Percentiles rank a stretch among this genome's conserved stretches.
Conservation (phyloP, 495 filamentous ascomycete genomes). For the Hypomontagnella monticulosa region DNA sequence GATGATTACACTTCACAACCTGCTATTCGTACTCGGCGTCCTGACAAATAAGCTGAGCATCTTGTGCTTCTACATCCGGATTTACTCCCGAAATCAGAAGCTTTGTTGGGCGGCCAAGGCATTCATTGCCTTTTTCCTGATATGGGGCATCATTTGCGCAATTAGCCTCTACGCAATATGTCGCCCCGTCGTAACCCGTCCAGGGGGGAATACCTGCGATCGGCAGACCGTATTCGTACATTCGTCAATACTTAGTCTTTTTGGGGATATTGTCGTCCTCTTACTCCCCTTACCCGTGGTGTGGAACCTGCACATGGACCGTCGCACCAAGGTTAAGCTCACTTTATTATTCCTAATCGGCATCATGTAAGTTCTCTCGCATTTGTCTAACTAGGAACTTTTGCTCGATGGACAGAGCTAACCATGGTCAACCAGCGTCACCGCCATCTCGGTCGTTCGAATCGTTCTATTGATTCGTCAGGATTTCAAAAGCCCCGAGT, state of each 20-base stretch:
- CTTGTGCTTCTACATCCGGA: constrained; percentile 14
- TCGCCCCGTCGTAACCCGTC: not conserved
- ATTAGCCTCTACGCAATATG: constrained; percentile 6
- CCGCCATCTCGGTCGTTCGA: constrained; percentile 22
- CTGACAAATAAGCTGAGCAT: constrained; percentile 11
- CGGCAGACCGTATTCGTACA: not conserved
- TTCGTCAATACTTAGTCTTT: constrained; percentile 15
- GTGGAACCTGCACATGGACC: constrained; percentile 46
- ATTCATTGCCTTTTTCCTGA: not conserved
- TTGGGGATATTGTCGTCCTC: constrained; percentile 48
- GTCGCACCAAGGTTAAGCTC: constrained; percentile 37
- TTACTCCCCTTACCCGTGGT: constrained; percentile 47
- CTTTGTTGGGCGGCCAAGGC: not conserved
- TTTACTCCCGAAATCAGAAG: not conserved
- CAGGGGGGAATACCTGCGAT: not conserved
- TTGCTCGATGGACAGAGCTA: no score
- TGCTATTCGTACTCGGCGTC: not conserved
- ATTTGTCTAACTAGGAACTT: not conserved
- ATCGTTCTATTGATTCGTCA: constrained; percentile 7
- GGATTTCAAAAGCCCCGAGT: constrained; percentile 15
- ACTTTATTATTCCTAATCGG: constrained; percentile 23
- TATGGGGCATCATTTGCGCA: not conserved
- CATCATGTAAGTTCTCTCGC: constrained; percentile 13
- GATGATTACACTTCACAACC: constrained; percentile 5
- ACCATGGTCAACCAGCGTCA: not conserved